phyloP scores from a whole-genome alignment of 495 filamentous ascomycete species.

The Filosporella fistucella region DNA sequence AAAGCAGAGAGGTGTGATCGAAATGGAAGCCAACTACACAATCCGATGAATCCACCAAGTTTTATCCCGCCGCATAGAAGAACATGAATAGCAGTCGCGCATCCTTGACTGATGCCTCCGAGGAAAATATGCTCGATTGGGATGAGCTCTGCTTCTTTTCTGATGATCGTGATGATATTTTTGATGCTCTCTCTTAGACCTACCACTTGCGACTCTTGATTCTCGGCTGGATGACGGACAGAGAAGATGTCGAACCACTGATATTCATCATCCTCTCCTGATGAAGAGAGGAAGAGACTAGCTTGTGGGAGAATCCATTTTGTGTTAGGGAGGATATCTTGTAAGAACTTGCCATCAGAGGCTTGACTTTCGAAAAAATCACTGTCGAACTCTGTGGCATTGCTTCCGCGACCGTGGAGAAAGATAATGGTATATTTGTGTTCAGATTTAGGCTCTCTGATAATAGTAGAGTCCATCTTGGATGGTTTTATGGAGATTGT shows the following conservation, averaged over 20 bases:
- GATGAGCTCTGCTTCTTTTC: conserved; percentile 29
- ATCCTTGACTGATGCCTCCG: conserved; percentile 51
- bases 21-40: conserved; percentile 55
- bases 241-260: conserved; percentile 51
- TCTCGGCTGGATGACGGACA: conserved; percentile 14
- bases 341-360: conserved; percentile 25
- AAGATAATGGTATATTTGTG: conserved; percentile 60
- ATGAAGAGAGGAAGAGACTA: no score
- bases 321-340: conserved; percentile 30
- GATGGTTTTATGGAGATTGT: no score
- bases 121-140: conserved; percentile 35
- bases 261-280: no score
- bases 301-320: conserved; percentile 47
- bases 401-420: conserved; percentile 56
- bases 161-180: conserved; percentile 32
- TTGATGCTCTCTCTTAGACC: conserved; percentile 36
- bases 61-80: conserved; percentile 29
- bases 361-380: conserved; percentile 36
- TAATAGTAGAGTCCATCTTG: no score
- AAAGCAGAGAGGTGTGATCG: conserved; percentile 18
- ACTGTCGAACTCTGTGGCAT: conserved; percentile 41
- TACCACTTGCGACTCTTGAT: conserved; percentile 34
- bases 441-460: conserved; percentile 5
- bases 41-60: conserved; percentile 45
- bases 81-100: conserved; percentile 39